A percentile compares a stretch with the other conserved stretches of the same genome.
These are phyloP conservation scores for Paracorniculantispora psalliotae DNA, from an alignment of 2,329 filamentous ascomycete species.

Conservation along the genomic window DNA sequence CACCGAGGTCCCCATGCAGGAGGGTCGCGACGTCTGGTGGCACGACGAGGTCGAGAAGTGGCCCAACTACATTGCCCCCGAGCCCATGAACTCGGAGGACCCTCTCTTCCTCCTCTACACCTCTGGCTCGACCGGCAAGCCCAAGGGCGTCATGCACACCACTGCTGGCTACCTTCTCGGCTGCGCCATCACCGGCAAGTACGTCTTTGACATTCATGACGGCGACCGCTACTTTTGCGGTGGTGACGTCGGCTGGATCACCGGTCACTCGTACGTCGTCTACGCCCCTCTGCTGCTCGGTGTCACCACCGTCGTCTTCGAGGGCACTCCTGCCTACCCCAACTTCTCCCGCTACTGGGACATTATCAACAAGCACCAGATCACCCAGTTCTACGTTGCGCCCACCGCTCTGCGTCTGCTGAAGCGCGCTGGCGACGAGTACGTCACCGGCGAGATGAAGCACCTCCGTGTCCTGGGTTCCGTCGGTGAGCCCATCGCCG, in stretches of 20 bases:
- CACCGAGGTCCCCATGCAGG: slow-evolving; percentile 84
- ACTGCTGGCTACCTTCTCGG: slow-evolving; percentile 94
- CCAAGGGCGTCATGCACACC: slow-evolving; percentile 98
- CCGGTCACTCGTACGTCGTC: slow-evolving; percentile 96
- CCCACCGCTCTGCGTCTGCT: slow-evolving; percentile 88
- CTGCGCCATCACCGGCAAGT: slow-evolving; percentile 90
- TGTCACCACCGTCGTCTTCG: slow-evolving; percentile 92
- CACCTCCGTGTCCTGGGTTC: slow-evolving; percentile 86
- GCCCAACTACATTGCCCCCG: slow-evolving; percentile 85
- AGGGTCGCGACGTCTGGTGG: slow-evolving; percentile 93
- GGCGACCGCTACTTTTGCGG: slow-evolving; percentile 95
- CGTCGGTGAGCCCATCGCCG: slow-evolving; percentile 94
- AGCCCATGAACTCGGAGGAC: slow-evolving; percentile 87
- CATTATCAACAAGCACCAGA: slow-evolving; percentile 88
- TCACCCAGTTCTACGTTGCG: slow-evolving; percentile 98
- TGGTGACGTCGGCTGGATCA: slow-evolving; percentile 98
- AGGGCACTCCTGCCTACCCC: slow-evolving; percentile 95
- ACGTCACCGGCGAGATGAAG: slow-evolving; percentile 86
- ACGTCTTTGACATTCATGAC: slow-evolving; percentile 97
- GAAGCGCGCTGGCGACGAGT: slow-evolving; percentile 91
- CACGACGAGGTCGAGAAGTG: slow-evolving; percentile 98
- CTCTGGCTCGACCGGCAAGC: slow-evolving; percentile 95
- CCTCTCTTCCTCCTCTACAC: slow-evolving; percentile 97
- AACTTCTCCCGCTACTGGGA: slow-evolving; percentile 99
- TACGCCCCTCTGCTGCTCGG: slow-evolving; percentile 92